These are phyloP conservation scores for Ceratocystis cacaofunesta DNA, from an alignment of 2,329 filamentous ascomycete species.

Conservation along the genomic window DNA sequence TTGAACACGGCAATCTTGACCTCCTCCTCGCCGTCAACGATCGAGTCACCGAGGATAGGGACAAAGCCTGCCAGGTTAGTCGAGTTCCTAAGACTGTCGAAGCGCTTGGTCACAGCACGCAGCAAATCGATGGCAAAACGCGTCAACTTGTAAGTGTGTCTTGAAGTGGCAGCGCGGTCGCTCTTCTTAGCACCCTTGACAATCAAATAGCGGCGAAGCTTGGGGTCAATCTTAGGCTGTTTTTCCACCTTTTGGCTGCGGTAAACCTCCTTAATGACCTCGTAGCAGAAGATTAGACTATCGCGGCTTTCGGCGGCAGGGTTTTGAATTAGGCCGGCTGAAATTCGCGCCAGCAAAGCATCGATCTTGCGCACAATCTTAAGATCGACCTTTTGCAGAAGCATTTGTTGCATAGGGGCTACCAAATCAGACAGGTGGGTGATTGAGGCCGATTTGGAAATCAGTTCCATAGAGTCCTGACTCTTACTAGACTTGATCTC, in stretches of 20 bases:
- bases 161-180: conserved; percentile 56
- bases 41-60: conserved; percentile 73
- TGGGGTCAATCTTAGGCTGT: conserved; percentile 43
- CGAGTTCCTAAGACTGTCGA: conserved; percentile 64
- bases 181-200: conserved; percentile 66
- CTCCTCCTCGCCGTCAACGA: conserved; percentile 76
- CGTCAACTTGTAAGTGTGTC: conserved; percentile 73
- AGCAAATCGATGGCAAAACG: conserved; percentile 80
- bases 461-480: conserved; percentile 89
- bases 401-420: conserved; percentile 58
- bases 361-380: conserved; percentile 82
- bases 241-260: conserved; percentile 40
- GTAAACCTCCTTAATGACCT: conserved; percentile 80
- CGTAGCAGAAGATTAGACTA: conserved; percentile 86
- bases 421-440: conserved; percentile 59
- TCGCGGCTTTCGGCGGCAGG: conserved; percentile 62
- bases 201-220: conserved; percentile 59
- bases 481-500: conserved; percentile 98
- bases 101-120: conserved; percentile 71
- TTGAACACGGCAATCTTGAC: conserved; percentile 79
- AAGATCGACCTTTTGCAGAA: conserved; percentile 71
- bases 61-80: conserved; percentile 74
- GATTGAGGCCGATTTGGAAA: conserved; percentile 70
- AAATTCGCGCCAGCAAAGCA: conserved; percentile 68
- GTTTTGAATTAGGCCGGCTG: conserved; percentile 70